phyloP scores from a whole-genome alignment of 805 yeast species.

The Isabelozyma rhagii region DNA sequence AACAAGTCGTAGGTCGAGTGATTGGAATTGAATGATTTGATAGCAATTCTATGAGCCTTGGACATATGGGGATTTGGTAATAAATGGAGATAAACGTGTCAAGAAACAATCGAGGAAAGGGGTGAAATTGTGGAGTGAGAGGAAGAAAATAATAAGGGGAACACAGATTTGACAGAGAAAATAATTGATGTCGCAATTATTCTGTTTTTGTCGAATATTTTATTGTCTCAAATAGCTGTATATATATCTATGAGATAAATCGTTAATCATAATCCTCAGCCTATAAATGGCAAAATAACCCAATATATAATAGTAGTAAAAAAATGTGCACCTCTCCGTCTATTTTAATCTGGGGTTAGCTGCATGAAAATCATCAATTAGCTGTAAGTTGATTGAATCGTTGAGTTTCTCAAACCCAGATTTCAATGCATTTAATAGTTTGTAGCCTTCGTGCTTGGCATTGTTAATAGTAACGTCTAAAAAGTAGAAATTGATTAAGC shows the following conservation, averaged over 20 bases:
- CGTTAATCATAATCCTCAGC: not conserved
- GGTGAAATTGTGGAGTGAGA: not conserved
- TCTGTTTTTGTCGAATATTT: not conserved
- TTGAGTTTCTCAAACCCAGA: constrained; percentile 17
- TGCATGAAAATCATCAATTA: constrained; percentile 7
- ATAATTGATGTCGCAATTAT: not conserved
- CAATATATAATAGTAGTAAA: not conserved
- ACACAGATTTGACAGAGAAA: too few relatives aligned
- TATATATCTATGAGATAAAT: not conserved
- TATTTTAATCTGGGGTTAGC: not conserved
- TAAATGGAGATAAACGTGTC: not conserved
- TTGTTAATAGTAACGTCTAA: constrained; percentile 19
- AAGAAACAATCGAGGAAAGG: not conserved
- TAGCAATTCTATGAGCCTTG: constrained; percentile 33
- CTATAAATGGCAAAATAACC: not conserved
- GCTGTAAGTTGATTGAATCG: constrained; percentile 19
- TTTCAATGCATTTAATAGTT: constrained; percentile 19
- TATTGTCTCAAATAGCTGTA: not conserved
- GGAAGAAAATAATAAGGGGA: too few relatives aligned
- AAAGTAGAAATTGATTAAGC: constrained; percentile 28
- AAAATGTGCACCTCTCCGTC: not conserved
- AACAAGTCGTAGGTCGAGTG: constrained; percentile 50
- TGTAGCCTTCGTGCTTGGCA: constrained; percentile 13
- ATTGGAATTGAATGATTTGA: constrained; percentile 49
- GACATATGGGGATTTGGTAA: not conserved